These are phyloP conservation scores for Boeremia exigua DNA, from an alignment of 2,329 filamentous ascomycete species.

Conservation along the genomic window DNA sequence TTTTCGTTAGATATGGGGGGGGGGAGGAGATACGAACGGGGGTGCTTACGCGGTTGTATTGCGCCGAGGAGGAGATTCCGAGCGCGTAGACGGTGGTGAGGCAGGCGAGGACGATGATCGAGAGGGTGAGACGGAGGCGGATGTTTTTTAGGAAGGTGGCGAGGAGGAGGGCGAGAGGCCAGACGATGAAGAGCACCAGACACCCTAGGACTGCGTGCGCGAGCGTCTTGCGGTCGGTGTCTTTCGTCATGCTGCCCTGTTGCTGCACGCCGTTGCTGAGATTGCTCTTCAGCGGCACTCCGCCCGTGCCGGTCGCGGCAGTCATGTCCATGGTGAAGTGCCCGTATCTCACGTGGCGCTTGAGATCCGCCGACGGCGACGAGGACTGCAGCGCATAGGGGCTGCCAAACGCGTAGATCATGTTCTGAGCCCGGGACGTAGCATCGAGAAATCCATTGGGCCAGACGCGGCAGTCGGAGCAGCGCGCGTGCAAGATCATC, in stretches of 20 bases:
- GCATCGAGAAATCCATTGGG: constrained; percentile 44
- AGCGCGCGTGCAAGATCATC: constrained; percentile 48
- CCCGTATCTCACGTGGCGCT: constrained; percentile 49
- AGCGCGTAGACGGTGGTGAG: constrained; percentile 49
- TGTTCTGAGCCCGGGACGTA: constrained; percentile 41
- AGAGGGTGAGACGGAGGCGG: constrained; percentile 51
- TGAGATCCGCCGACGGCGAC: constrained; percentile 42
- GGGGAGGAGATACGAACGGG: no score
- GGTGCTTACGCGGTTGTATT: constrained; percentile 49
- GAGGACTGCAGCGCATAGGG: constrained; percentile 36
- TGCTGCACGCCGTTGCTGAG: constrained; percentile 33
- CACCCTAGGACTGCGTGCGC: constrained; percentile 43
- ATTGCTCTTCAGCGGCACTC: constrained; percentile 39
- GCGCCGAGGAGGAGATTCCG: constrained; percentile 50
- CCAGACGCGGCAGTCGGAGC: constrained; percentile 50
- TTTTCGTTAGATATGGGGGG: constrained; percentile 9
- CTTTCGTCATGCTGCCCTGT: constrained; percentile 27
- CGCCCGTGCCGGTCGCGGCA: constrained; percentile 43
- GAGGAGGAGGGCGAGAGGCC: constrained; percentile 42
- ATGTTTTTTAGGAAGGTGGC: constrained; percentile 50
- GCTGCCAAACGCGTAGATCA: constrained; percentile 53
- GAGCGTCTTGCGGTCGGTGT: constrained; percentile 35
- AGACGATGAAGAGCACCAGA: constrained; percentile 42
- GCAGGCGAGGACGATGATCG: constrained; percentile 46
- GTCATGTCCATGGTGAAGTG: constrained; percentile 52